Evolutionary conservation across 139 green algal species (phyloP), one percentile per base, ranked within the genome.

Genomic region (Zygnema circumcarinatum): DNA sequence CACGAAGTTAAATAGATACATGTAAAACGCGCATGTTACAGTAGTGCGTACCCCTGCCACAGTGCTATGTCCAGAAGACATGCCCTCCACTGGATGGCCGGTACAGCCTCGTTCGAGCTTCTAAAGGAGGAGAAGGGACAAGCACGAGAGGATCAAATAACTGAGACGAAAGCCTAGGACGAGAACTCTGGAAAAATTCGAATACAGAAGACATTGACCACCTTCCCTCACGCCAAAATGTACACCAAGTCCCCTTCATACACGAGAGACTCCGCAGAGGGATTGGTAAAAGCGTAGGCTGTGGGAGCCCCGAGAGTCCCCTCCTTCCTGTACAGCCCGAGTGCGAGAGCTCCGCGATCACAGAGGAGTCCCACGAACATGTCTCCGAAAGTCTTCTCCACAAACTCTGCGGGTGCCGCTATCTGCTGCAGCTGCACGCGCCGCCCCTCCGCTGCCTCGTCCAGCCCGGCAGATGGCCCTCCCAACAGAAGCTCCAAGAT

Each of bases 251-350:
- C 69, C 11, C 69, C 69, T 41, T 78, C 16, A 41, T 78, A 16
- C 16, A 78, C 7, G 3, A n/a, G 7, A 25, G 35, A n/a, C 36
- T 3, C 16, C 69, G 7, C 69, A 22, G 33, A 31, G 2, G 74
- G 31, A 53, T 82, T 82, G 31, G 74, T 82, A 52, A 16, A 42
- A 2, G 38, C 74, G 3, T 82, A 82, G 47, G 74, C 40, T 3
- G 25, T 32, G 25, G 74, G 74, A 32, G 74, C 47, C 2, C 74
- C 74, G 32, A 16, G 2, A 11, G 74, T 52, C 2, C 36, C 36
- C 36, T 82, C 52, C 16, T 25, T 52, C 2, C 74, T 2, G 74
- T 82, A 82, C 74, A 82, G 36, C 2, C 74, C 74, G 29, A 82
- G 29, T 2, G 35, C 74, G 2, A 38, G 32, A 16, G 47, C 3